Evolutionary conservation across 2,329 filamentous ascomycete species (phyloP), one percentile per base, ranked within the genome.

Genomic region (Epichloe coenophiala): DNA sequence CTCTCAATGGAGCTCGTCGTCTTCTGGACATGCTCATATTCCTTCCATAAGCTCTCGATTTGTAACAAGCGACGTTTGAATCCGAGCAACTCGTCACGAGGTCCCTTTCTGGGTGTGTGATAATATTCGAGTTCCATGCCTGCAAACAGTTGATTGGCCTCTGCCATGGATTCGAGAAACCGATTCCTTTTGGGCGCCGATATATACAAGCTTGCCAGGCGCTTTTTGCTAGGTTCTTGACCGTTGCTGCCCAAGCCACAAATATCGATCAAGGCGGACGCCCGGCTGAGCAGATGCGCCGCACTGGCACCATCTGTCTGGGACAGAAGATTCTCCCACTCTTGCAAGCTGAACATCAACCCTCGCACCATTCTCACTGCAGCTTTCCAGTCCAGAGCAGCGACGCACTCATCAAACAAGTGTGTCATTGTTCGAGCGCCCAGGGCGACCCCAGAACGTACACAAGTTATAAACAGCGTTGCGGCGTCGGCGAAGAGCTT

Each of bases 401-500:
- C 58, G 9, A 74, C 62, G 51, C 70, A 72, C 31, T 67, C 61
- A 45, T 72, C 67, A 27, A 76, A 58, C 2, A 76, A 50, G 17
- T 66, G 61, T 43, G 56, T 60, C n/a, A 71, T 58, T 1, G 65
- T 56, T 17, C 60, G 56, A 3, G 57, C 55, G 51, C 64, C 62
- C 46, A 72, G 46, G 0, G 51, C 46, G 19, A 69, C 61, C 4
- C 64, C 63, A 13, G 65, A 58, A 41, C 62, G 57, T 40, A 77
- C 58, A 41, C 65, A 68, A 1, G 65, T 59, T 38, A 68, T 58
- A 39, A 76, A 67, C 12, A 75, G 63, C 3, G 59, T 58, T 15
- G 68, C 68, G 3, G 74, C 74, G 37, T 74, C 66, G 12, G 67
- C 65, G 33, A 73, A 63, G 39, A 70, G 63, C 51, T 65, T 68